These are phyloP conservation scores for Coemansia sp. DNA, from an alignment of 192 early-diverging fungal species.

Conservation along the genomic window DNA sequence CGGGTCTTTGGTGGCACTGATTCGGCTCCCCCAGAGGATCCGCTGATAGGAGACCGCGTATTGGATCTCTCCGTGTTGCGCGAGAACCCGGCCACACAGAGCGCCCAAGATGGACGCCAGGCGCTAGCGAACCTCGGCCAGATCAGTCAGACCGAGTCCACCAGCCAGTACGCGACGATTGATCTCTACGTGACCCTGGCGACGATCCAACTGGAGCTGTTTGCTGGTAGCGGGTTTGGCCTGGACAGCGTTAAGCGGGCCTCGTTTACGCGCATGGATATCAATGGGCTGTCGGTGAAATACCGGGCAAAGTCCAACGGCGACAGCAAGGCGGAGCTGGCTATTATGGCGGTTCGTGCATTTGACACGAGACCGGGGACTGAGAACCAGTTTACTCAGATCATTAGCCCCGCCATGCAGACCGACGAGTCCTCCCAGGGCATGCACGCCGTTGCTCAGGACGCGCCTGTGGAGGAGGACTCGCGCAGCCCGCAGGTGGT, in stretches of 20 bases:
- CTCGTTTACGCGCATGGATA: slow-evolving; percentile 55
- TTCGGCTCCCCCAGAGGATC: slow-evolving; percentile 16
- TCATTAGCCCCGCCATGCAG: slow-evolving; percentile 57
- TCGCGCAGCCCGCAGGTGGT: slow-evolving; percentile 41
- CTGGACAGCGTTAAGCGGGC: slow-evolving; percentile 52
- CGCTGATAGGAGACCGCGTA: slow-evolving; percentile 20
- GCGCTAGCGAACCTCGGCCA: slow-evolving; percentile 46
- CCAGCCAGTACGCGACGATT: slow-evolving; percentile 33
- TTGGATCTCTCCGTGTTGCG: slow-evolving; percentile 38
- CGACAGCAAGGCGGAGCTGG: slow-evolving; percentile 67
- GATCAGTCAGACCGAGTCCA: background rate
- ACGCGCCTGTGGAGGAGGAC: slow-evolving; percentile 41
- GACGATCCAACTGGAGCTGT: slow-evolving; percentile 80
- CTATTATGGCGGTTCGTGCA: slow-evolving; percentile 68
- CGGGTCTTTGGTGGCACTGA: slow-evolving; percentile 38
- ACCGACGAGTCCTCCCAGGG: background rate
- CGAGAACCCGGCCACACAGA: slow-evolving; percentile 39
- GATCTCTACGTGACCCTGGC: slow-evolving; percentile 65
- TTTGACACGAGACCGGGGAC: slow-evolving; percentile 77
- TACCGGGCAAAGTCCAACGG: slow-evolving; percentile 59
- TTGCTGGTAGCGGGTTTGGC: slow-evolving; percentile 58
- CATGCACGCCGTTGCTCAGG: slow-evolving; percentile 50
- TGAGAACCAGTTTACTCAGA: slow-evolving; percentile 77
- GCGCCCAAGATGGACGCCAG: slow-evolving; percentile 31
- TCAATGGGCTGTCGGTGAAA: slow-evolving; percentile 55